Base-by-base conservation (phyloP, 306 rosid species). In the Medicago ruthenica region DNA sequence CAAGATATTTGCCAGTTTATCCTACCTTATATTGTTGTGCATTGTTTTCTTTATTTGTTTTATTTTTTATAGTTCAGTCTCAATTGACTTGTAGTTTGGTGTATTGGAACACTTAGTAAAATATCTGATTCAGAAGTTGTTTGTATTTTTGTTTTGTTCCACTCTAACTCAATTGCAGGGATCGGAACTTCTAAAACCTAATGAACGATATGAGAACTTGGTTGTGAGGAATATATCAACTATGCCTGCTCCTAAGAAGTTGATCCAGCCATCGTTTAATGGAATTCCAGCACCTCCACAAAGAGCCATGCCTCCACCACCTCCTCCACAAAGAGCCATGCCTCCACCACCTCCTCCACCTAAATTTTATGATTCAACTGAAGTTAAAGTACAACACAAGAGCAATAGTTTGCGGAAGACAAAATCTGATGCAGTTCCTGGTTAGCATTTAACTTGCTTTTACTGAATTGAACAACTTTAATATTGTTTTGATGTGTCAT, bases 161-260 rank as follows among this genome's bases (percentile, higher is more conserved):
- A 41, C 54, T 75, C 85, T 85, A 76, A 85, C 88, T 83, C 71
- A 70, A 78, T 71, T 90, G 82, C 91, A 95, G 99, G 90, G 64
- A 65, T 67, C 65, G 41, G 83, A 88, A 78, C 42, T 79, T 70
- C 55, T 22, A 57, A 85, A 81, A 81, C 70, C 85, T 67, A 60
- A 63, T 59, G 87, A 84, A 75, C 75, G 24, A 55, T 80, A 64
- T 63, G 81, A 80, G 27, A 85, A 76, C 83, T 50, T 65, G 71
- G 80, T 73, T 62, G 81, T 83, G 83, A 95, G 90, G 87, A 89
- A 86, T 87, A 76, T 86, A 72, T 87, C 92, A 10, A 87, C 81
- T 67, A 87, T 90, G 96, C 97, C 96, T 8, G 86, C 91, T 76
- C 96, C 97, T 62, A 92, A 85, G 96, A 95, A 86, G 88, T 75